These are phyloP conservation scores for Oidium heveae DNA, from an alignment of 2,329 filamentous ascomycete genomes.

Conservation along the genomic window DNA sequence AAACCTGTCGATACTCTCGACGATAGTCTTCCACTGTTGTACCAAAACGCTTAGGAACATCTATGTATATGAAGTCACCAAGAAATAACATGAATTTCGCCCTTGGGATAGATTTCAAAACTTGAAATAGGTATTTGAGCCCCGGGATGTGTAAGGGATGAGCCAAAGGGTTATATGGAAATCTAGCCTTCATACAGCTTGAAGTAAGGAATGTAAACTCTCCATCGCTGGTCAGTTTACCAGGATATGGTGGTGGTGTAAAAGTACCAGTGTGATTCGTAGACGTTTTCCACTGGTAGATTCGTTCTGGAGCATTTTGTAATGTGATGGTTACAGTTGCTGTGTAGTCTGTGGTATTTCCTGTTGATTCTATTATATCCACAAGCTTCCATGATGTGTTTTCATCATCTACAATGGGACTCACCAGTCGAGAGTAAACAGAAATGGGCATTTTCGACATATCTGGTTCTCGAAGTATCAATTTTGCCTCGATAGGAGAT, in stretches of 20 bases:
- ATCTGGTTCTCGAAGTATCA: conserved; percentile 70
- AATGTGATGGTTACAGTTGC: conserved; percentile 39
- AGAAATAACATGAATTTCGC: conserved; percentile 64
- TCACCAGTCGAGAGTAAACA: conserved; percentile 35
- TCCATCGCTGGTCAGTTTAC: conserved; percentile 35
- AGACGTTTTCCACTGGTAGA: conserved; percentile 65
- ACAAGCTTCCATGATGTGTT: conserved; percentile 38
- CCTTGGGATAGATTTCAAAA: conserved; percentile 34
- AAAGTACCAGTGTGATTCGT: conserved; percentile 75
- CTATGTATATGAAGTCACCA: conserved; percentile 74
- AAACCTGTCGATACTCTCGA: conserved; percentile 84
- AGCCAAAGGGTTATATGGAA: conserved; percentile 68
- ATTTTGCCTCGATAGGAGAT: conserved; percentile 50
- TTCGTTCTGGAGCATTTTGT: conserved; percentile 38
- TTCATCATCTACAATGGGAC: conserved; percentile 25
- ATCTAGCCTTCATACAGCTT: conserved; percentile 75
- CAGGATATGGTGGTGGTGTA: conserved; percentile 45
- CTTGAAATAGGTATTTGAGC: conserved; percentile 48
- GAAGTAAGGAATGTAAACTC: conserved; percentile 79
- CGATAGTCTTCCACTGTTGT: conserved; percentile 51
- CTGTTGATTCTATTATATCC: conserved; percentile 34
- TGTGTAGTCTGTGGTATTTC: conserved; percentile 64
- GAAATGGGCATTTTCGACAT: conserved; percentile 48
- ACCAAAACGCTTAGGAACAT: conserved; percentile 64
- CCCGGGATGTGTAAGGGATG: conserved; percentile 67